phyloP scores from a whole-genome alignment of 2,329 filamentous ascomycete species.

The Fusarium compactum region DNA sequence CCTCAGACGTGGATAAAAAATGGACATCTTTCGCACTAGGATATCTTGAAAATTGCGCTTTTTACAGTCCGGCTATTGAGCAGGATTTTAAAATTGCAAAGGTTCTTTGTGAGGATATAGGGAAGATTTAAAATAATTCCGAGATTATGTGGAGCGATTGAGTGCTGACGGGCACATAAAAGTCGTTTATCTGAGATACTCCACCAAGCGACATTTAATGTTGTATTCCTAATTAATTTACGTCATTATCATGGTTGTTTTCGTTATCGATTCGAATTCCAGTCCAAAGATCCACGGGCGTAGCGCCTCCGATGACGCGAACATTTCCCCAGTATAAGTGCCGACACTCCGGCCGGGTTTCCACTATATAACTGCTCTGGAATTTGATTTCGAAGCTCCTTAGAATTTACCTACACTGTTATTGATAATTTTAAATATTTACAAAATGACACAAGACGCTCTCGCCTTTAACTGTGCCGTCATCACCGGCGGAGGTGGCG shows the following conservation, averaged over 20 bases:
- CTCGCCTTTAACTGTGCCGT: slow-evolving; percentile 60
- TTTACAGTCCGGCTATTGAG: slow-evolving; percentile 19
- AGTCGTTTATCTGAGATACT: neutral
- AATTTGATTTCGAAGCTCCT: fast-evolving
- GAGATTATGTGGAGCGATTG: neutral
- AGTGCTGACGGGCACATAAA: neutral
- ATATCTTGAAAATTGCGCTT: slow-evolving; percentile 13
- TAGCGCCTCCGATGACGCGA: slow-evolving; percentile 4
- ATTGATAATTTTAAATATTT: no score
- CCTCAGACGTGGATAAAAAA: slow-evolving; percentile 14
- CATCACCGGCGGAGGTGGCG: slow-evolving; percentile 64
- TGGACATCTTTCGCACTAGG: slow-evolving; percentile 21
- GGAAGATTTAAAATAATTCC: slow-evolving; percentile 5
- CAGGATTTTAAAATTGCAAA: slow-evolving; percentile 34
- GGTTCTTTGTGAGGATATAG: slow-evolving; percentile 27
- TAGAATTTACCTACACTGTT: fast-evolving
- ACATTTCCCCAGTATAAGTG: neutral
- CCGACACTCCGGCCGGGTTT: neutral
- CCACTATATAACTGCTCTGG: neutral
- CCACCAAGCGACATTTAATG: no score
- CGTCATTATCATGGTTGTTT: neutral
- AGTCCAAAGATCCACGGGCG: neutral
- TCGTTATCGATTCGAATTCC: neutral
- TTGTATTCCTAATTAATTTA: neutral
- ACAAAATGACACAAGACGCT: slow-evolving; percentile 24